Evolutionary conservation across 768 basidiomycete genomes (phyloP).

Genomic region (Suillus variegatus): DNA sequence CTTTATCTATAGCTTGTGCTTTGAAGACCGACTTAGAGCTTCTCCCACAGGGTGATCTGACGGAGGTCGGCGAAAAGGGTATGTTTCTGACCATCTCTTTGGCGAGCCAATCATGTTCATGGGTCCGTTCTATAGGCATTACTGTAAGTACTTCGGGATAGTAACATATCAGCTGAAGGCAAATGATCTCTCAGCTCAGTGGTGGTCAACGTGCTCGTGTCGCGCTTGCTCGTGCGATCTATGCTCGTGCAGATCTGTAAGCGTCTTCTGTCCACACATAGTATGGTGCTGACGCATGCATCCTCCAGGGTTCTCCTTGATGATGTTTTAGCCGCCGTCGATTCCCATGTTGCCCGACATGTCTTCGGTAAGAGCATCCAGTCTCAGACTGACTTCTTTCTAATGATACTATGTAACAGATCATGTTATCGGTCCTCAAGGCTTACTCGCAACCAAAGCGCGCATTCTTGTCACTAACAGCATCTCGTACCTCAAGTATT

Average conservation of each 20-base stretch:
- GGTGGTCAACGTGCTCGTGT: constrained; percentile 87
- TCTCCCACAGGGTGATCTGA: constrained; percentile 79
- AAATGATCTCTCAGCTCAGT: constrained; percentile 49
- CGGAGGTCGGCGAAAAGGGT: constrained; percentile 88
- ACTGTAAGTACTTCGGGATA: constrained; percentile 44
- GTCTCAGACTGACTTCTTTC: background rate
- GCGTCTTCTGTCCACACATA: constrained; percentile 19
- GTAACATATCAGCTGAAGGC: constrained; percentile 16
- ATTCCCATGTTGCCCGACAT: constrained; percentile 86
- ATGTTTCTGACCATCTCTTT: constrained; percentile 3
- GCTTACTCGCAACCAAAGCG: constrained; percentile 80
- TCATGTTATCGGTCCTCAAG: constrained; percentile 83
- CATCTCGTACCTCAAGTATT: constrained; percentile 78
- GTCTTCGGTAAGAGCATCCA: constrained; percentile 49
- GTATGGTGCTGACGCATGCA: constrained; percentile 4
- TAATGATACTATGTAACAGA: constrained; percentile 42
- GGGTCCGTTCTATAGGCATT: constrained; percentile 41
- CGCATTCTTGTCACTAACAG: constrained; percentile 86
- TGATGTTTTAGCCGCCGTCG: constrained; percentile 85
- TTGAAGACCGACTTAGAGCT: constrained; percentile 78
- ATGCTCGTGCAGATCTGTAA: constrained; percentile 87
- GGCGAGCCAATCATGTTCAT: background rate
- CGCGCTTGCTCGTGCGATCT: constrained; percentile 85
- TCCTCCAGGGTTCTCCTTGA: constrained; percentile 70
- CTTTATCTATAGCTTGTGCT: constrained; percentile 65